These are phyloP conservation scores for Fusarium heterosporum DNA, from an alignment of 2,329 filamentous ascomycete genomes.

Conservation along the genomic window DNA sequence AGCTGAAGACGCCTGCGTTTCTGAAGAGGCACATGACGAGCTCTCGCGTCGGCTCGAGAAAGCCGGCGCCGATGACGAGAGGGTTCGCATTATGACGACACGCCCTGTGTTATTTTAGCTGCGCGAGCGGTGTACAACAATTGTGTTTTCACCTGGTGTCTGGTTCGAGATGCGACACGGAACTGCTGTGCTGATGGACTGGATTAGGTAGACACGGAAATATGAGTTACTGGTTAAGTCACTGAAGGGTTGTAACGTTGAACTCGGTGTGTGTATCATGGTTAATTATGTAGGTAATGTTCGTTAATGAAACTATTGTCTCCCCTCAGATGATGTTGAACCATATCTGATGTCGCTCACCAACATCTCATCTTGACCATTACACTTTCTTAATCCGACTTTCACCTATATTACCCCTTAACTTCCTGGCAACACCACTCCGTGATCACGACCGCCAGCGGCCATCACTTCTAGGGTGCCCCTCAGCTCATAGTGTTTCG, in stretches of 20 bases:
- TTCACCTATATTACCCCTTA: background rate
- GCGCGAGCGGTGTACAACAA: constrained; percentile 46
- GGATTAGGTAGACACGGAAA: constrained; percentile 48
- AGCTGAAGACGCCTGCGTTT: constrained; percentile 40
- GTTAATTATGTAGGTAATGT: constrained; percentile 15
- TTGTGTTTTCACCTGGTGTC: constrained; percentile 40
- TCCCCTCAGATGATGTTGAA: constrained; percentile 5
- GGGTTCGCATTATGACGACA: constrained; percentile 27
- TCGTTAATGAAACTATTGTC: constrained; percentile 20
- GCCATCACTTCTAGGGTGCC: background rate
- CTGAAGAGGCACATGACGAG: constrained; percentile 35
- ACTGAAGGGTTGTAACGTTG: constrained; percentile 10
- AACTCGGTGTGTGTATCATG: constrained; percentile 13
- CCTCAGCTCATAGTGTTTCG: background rate
- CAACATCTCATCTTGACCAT: background rate
- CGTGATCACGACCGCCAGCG: background rate
- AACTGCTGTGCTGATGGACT: constrained; percentile 46
- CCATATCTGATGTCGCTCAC: background rate
- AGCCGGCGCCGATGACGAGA: constrained; percentile 24
- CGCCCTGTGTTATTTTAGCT: constrained; percentile 35
- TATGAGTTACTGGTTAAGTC: constrained; percentile 42
- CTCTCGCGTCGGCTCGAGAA: constrained; percentile 24
- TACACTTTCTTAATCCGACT: background rate
- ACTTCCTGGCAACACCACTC: background rate
- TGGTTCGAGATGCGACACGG: constrained; percentile 40